These are phyloP conservation scores for Hypoxylon trugodes DNA, from an alignment of 495 filamentous ascomycete species.

Conservation along the genomic window DNA sequence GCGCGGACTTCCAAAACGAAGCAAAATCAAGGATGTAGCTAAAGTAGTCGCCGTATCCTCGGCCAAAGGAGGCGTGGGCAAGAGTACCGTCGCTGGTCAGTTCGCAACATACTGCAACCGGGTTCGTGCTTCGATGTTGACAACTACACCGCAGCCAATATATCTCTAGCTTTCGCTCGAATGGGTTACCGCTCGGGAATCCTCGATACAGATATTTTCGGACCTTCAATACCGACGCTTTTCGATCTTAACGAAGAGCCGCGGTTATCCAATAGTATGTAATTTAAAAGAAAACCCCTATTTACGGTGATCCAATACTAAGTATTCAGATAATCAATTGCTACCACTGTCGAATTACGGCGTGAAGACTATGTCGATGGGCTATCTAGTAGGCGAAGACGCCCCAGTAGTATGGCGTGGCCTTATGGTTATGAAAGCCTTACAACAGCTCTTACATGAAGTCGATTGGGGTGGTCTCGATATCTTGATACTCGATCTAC, in stretches of 20 bases:
- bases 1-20: conserved; percentile 81
- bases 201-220: conserved; percentile 95
- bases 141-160: conserved; percentile 68
- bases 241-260: conserved; percentile 81
- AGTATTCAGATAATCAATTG: conserved; percentile 73
- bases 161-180: conserved; percentile 84
- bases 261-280: conserved; percentile 67
- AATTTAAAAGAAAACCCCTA: not conserved
- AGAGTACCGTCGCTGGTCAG: conserved; percentile 87
- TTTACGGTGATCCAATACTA: not conserved
- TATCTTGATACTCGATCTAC: conserved; percentile 87
- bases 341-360: conserved; percentile 94
- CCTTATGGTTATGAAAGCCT: conserved; percentile 95
- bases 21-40: conserved; percentile 78
- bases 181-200: conserved; percentile 83
- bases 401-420: conserved; percentile 95
- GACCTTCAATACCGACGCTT: conserved; percentile 91
- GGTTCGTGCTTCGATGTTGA: not conserved
- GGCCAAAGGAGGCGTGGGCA: conserved; percentile 96
- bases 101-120: not conserved
- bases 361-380: conserved; percentile 98
- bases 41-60: conserved; percentile 93
- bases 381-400: conserved; percentile 82
- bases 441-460: conserved; percentile 93
- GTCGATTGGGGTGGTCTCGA: conserved; percentile 89